These are phyloP conservation scores for Serendipita vermifera DNA, from an alignment of 768 basidiomycete species.

Conservation along the genomic window DNA sequence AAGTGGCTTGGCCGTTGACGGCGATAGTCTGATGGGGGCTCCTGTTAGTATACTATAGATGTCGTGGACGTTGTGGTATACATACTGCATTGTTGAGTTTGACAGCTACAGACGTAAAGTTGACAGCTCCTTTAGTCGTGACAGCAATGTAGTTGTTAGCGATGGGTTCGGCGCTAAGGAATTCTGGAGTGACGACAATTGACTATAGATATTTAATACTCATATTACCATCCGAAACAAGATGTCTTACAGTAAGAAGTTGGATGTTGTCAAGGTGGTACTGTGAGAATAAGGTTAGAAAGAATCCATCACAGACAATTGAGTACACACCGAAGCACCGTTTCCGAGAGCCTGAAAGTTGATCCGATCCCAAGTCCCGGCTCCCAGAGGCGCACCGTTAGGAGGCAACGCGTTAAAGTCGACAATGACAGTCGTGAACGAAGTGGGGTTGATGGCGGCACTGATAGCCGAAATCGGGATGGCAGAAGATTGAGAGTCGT, in stretches of 20 bases:
- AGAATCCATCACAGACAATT: not conserved
- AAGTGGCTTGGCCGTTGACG: conserved; percentile 27
- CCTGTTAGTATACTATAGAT: not conserved
- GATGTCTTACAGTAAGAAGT: conserved; percentile 31
- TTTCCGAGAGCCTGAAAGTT: not conserved
- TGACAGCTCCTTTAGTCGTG: conserved; percentile 36
- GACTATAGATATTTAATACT: conserved; percentile 23
- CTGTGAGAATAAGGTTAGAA: not conserved
- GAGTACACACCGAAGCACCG: not conserved
- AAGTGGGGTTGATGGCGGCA: not conserved
- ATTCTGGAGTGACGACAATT: conserved; percentile 34
- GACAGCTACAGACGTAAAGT: conserved; percentile 29
- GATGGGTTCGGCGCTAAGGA: conserved; percentile 41
- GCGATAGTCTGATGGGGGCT: conserved; percentile 24
- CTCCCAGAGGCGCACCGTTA: conserved; percentile 21
- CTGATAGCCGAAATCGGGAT: not conserved
- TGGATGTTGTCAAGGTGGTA: conserved; percentile 41
- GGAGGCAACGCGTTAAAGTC: conserved; percentile 22
- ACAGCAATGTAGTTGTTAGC: conserved; percentile 36
- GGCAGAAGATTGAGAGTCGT: not conserved
- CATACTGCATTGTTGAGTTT: conserved; percentile 30
- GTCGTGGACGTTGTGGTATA: not conserved
- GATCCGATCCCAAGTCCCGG: not conserved
- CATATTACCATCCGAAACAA: no score
- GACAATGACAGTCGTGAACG: not conserved